These are phyloP conservation scores for Lepidium africanum DNA, from an alignment of 345 rosid genomes.

Conservation along the genomic window DNA sequence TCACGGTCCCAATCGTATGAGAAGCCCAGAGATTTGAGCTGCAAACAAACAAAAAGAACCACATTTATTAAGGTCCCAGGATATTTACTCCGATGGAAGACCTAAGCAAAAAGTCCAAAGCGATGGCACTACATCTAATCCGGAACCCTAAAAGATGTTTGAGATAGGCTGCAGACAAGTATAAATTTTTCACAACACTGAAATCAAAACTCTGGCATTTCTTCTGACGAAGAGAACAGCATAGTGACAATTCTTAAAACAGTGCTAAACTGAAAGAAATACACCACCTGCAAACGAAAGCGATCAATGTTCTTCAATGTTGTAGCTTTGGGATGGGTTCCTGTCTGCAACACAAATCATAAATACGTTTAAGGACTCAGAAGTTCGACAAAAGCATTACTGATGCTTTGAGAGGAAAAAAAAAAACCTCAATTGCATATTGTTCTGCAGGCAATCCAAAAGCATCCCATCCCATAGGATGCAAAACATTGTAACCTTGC, in stretches of 20 bases:
- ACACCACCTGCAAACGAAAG: conserved; percentile 69
- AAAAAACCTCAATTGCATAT: conserved; percentile 78
- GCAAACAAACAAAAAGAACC: conserved; percentile 29
- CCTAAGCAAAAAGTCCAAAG: background rate
- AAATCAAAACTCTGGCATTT: background rate
- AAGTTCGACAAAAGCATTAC: background rate
- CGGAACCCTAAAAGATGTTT: background rate
- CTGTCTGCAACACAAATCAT: conserved; percentile 47
- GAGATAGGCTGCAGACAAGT: background rate
- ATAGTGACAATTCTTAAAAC: background rate
- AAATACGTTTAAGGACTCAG: background rate
- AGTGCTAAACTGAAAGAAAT: background rate
- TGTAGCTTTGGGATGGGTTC: conserved; percentile 88
- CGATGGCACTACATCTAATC: background rate
- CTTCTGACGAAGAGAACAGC: background rate
- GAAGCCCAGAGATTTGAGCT: conserved; percentile 89
- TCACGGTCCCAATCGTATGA: conserved; percentile 98
- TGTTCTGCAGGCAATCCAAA: conserved; percentile 98
- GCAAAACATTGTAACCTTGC: conserved; percentile 95
- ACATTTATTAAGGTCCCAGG: background rate
- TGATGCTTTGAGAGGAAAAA: background rate
- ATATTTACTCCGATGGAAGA: background rate
- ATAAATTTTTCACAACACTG: background rate
- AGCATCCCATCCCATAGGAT: conserved; percentile 99
- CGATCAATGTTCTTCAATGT: conserved; percentile 78